Percentiles rank a stretch among this genome's conserved stretches.
These are phyloP conservation scores for Aspergillus carbonarius DNA, from an alignment of 2,329 filamentous ascomycete species.

Conservation along the genomic window DNA sequence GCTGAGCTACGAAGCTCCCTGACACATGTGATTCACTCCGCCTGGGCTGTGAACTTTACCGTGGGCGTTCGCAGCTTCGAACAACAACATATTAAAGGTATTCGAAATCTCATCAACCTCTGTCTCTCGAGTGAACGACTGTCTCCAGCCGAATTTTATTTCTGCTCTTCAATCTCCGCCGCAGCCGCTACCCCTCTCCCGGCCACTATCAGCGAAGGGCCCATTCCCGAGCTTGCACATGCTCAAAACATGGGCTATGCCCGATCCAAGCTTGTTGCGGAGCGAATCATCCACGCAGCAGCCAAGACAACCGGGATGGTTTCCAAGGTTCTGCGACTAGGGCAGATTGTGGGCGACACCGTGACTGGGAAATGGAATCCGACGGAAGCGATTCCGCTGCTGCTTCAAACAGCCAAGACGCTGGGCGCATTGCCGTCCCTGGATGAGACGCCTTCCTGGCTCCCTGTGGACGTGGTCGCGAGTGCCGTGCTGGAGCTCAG, in stretches of 20 bases:
- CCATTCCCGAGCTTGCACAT: slow-evolving; percentile 34
- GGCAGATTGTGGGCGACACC: slow-evolving; percentile 35
- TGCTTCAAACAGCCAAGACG: slow-evolving; percentile 46
- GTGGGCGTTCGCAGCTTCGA: slow-evolving; percentile 58
- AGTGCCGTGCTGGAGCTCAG: slow-evolving; percentile 10
- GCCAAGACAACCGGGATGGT: slow-evolving; percentile 25
- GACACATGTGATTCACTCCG: slow-evolving; percentile 60
- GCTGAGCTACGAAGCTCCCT: slow-evolving; percentile 42
- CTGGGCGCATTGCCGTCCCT: slow-evolving; percentile 10
- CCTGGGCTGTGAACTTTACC: slow-evolving; percentile 66
- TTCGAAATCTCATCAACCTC: slow-evolving; percentile 47
- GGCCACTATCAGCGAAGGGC: slow-evolving; percentile 35
- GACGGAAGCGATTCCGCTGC: slow-evolving; percentile 49
- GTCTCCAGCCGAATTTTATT: slow-evolving; percentile 45
- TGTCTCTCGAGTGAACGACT: slow-evolving; percentile 35
- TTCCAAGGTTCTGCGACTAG: slow-evolving; percentile 30
- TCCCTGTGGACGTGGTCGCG: slow-evolving; percentile 13
- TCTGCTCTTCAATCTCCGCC: slow-evolving; percentile 37
- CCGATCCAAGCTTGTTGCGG: slow-evolving; percentile 41
- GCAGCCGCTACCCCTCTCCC: slow-evolving; percentile 37
- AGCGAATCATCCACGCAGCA: slow-evolving; percentile 36
- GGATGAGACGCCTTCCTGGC: slow-evolving; percentile 16
- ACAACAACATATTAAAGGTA: slow-evolving; percentile 53
- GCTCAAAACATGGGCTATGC: slow-evolving; percentile 47
- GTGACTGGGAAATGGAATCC: slow-evolving; percentile 16